Evolutionary conservation across 208 protist genomes (phyloP).

Genomic region (Acanthamoeba healyi): DNA sequence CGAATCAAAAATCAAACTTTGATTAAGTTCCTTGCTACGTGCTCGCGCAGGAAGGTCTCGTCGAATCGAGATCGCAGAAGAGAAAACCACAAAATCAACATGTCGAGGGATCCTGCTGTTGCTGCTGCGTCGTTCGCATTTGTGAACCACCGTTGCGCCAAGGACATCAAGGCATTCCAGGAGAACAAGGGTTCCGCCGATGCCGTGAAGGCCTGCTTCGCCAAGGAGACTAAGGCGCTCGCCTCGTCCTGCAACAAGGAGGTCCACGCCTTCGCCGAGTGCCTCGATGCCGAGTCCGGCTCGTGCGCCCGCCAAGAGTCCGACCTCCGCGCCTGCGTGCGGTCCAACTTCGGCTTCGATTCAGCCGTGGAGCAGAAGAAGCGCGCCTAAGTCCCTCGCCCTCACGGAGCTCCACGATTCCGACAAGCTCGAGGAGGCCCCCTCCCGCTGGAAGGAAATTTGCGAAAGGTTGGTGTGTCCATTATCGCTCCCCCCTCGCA

Average conservation of each 20-base stretch:
- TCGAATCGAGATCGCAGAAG: not conserved
- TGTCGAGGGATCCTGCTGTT: not conserved
- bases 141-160: not conserved
- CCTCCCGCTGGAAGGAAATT: not conserved
- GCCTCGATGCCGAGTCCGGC: not conserved
- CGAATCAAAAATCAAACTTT: not conserved
- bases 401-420: not conserved
- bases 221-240: constrained; percentile 9
- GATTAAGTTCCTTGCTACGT: too few species aligned
- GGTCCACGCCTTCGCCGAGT: not conserved
- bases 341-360: not conserved
- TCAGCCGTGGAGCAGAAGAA: not conserved
- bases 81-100: not conserved
- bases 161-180: not conserved
- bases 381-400: not conserved
- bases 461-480: not conserved
- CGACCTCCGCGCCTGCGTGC: constrained; percentile 1
- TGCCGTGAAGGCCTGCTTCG: not conserved
- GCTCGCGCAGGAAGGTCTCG: too few species aligned
- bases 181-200: not conserved
- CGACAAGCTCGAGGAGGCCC: not conserved
- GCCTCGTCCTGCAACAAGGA: not conserved
- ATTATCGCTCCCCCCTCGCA: too few species aligned
- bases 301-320: not conserved
- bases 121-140: not conserved